These are phyloP conservation scores for Acanthochlamys bracteata DNA, from an alignment of 106 monocot genomes.

Conservation along the genomic window DNA sequence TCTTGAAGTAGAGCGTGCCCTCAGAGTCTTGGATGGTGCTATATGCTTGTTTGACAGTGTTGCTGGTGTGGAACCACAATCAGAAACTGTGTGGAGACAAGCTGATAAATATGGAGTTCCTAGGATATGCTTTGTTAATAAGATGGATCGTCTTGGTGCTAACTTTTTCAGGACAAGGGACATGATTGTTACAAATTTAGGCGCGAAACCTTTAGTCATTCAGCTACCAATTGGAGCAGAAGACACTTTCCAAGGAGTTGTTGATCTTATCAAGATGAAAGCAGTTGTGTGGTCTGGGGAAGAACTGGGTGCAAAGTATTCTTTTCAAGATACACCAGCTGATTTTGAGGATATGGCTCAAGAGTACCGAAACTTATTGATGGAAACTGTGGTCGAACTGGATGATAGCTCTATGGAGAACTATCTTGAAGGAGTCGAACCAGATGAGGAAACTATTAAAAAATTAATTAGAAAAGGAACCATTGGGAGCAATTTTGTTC, in stretches of 20 bases:
- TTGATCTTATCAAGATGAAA: conserved; percentile 89
- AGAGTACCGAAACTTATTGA: conserved; percentile 71
- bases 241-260: conserved; percentile 77
- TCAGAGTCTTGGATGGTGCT: conserved; percentile 93
- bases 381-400: conserved; percentile 83
- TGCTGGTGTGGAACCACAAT: conserved; percentile 96
- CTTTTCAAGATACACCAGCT: conserved; percentile 66
- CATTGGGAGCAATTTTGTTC: conserved; percentile 61
- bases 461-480: conserved; percentile 80
- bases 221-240: conserved; percentile 91
- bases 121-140: conserved; percentile 93
- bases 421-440: conserved; percentile 92
- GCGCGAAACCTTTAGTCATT: conserved; percentile 79
- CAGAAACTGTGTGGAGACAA: conserved; percentile 98
- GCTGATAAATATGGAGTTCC: conserved; percentile 98
- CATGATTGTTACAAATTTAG: conserved; percentile 89
- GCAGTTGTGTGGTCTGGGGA: conserved; percentile 85
- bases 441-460: conserved; percentile 73
- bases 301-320: conserved; percentile 85
- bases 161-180: conserved; percentile 94
- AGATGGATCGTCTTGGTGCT: conserved; percentile 96
- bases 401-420: conserved; percentile 86
- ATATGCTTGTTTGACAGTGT: conserved; percentile 97
- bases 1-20: conserved; percentile 90
- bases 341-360: conserved; percentile 72